phyloP scores from a whole-genome alignment of 345 rosid genomes.

The Ceriops zippeliana region DNA sequence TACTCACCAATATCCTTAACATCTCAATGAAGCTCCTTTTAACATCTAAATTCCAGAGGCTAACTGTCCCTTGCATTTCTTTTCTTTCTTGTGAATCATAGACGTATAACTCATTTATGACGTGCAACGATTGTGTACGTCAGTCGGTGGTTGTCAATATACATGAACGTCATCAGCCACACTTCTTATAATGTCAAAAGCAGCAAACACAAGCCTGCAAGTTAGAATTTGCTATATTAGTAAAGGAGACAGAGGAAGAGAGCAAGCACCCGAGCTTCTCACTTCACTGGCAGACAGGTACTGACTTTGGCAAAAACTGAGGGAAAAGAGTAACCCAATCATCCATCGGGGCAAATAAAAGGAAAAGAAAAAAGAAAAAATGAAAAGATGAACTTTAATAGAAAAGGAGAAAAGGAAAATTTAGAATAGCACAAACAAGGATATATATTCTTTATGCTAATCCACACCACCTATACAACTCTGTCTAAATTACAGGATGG shows the following conservation, averaged over 20 bases:
- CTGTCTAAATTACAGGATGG: no score
- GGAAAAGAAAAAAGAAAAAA: no score
- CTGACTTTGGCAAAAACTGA: no score
- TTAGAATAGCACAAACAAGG: no score
- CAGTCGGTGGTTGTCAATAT: constrained; percentile 15
- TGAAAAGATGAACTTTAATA: no score
- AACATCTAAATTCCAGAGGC: constrained; percentile 1
- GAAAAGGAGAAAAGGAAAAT: no score
- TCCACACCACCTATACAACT: no score
- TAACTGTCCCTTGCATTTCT: constrained; percentile 11
- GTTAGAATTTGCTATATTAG: constrained; percentile 13
- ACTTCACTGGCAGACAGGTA: not conserved
- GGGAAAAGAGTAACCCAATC: no score
- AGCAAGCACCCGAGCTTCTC: not conserved
- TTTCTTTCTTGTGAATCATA: constrained; percentile 7
- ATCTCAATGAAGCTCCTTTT: not conserved
- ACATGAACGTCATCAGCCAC: constrained; percentile 27
- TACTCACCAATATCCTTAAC: not conserved
- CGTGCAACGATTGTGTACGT: constrained; percentile 6
- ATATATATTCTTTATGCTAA: no score
- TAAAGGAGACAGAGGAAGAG: not conserved
- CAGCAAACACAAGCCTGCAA: constrained; percentile 45
- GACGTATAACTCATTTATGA: constrained; percentile 14
- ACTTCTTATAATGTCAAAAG: constrained; percentile 32
- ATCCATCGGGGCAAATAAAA: no score